phyloP scores from a whole-genome alignment of 1,284 basidiomycete species.

The Meira nashicola region DNA sequence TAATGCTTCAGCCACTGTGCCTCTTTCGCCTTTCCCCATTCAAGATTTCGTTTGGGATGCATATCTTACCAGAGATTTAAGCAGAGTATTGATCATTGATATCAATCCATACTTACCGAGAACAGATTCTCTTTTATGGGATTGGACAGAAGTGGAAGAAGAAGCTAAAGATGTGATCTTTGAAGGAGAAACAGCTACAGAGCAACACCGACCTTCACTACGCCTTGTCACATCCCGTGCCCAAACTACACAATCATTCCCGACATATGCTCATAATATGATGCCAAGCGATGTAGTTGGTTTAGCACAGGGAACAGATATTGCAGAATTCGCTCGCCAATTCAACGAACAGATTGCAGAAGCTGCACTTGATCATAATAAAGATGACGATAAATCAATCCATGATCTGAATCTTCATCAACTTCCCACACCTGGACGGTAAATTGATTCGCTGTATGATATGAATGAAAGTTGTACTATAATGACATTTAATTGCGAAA shows the following conservation, averaged over 20 bases:
- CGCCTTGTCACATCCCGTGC: conserved; percentile 22
- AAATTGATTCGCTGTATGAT: too few relatives aligned
- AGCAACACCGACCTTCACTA: conserved; percentile 10
- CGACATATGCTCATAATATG: conserved; percentile 78
- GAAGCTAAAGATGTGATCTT: conserved; percentile 10
- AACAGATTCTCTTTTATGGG: conserved; percentile 82
- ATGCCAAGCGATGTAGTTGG: conserved; percentile 79
- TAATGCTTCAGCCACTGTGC: not conserved
- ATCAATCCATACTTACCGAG: conserved; percentile 80
- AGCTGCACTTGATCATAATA: not conserved
- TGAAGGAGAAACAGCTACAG: conserved; percentile 4
- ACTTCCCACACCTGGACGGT: too few relatives aligned
- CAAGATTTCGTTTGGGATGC: conserved; percentile 69
- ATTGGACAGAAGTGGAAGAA: conserved; percentile 68
- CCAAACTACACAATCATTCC: conserved; percentile 21
- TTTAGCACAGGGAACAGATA: conserved; percentile 67
- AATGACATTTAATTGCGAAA: too few relatives aligned
- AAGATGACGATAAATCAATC: not conserved
- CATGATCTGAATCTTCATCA: too few relatives aligned
- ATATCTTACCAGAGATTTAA: conserved; percentile 73
- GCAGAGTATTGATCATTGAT: conserved; percentile 74
- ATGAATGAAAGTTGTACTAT: too few relatives aligned
- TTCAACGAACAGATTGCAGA: conserved; percentile 55
- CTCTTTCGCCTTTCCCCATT: conserved; percentile 11
- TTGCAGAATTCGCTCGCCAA: conserved; percentile 66